A percentile compares a stretch with the other conserved stretches of the same genome.
Evolutionary conservation across 257 asterid species (phyloP).

Genomic region (Jacaranda copaia): DNA sequence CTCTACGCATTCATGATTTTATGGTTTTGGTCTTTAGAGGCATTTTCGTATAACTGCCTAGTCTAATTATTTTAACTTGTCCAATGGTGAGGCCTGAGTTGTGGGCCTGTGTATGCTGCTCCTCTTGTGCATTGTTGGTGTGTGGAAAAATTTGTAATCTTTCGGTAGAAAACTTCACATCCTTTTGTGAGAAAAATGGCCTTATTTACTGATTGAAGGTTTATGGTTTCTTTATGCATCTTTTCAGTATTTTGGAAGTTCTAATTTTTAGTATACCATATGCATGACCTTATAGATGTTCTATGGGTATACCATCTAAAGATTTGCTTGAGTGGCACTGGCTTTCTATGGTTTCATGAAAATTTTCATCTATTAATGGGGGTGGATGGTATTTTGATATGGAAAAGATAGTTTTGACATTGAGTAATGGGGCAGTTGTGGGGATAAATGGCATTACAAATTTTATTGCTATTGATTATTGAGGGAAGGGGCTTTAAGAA

Average conservation of each 20-base stretch:
- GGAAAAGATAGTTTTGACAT: background rate
- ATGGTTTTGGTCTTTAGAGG: constrained; percentile 7
- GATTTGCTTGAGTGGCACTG: background rate
- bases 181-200: background rate
- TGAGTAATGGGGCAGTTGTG: background rate
- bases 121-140: constrained; percentile 18
- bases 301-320: background rate
- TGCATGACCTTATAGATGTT: background rate
- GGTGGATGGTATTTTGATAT: background rate
- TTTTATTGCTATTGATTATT: background rate
- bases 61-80: background rate
- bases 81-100: background rate
- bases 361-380: constrained; percentile 15
- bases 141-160: constrained; percentile 26
- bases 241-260: constrained; percentile 1
- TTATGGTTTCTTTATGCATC: background rate
- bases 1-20: constrained; percentile 14
- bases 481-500: background rate
- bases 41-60: background rate
- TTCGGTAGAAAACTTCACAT: constrained; percentile 8
- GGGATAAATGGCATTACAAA: background rate
- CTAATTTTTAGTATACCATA: constrained; percentile 17
- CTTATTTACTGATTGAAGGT: constrained; percentile 17
- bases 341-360: constrained; percentile 1
- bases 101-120: background rate